Base-by-base conservation (phyloP, 352 stramenopile genomes). In the Aphanomyces euteiches region DNA sequence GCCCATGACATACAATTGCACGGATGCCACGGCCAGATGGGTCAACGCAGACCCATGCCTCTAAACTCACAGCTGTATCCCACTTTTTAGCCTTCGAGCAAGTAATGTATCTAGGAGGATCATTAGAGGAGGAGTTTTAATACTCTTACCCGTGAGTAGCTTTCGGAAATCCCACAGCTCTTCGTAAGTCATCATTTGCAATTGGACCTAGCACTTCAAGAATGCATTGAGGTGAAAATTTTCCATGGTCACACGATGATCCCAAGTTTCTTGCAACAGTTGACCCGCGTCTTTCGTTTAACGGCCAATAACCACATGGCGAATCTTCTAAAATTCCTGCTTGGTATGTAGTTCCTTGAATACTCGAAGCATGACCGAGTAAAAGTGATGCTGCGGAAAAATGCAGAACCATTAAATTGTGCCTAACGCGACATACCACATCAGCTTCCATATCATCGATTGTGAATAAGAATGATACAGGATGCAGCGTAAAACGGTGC, bases 341-440 rank as follows among this genome's bases (percentile, higher is more conserved):
- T 67, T 87, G 81, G 77, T 97, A 98, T 8, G 82, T 90, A 10
- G 79, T 87, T 5, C 79, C 79, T 70, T 94, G 88, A 45, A 84
- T 83, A 28, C 87, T 73, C 21, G 88, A 90, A 8, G 89, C 90
- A 61, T 89, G 78, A 3, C 92, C 68, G 10, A 95, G 58, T 1
- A 98, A 68, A 37, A 96, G 66, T 19, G 89, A 93, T n/a, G 86
- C 90, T 73, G 93, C 84, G 0, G 90, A 92, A 56, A 96, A 96
- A 68, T 97, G 85, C 0, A 95, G 74, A 69, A 96, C 81, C 1
- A 81, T 78, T 15, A 96, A 66, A 72, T 94, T 96, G 77, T 96
- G 87, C 67, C 95, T 96, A 2, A 95, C 75, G 3, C 81, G 77
- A 63, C 81, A 90, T 1, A 72, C 50, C 3, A 80, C 77, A 28